Evolutionary conservation across 1,284 basidiomycete species (phyloP).

Genomic region (Ganoderma meredithae): DNA sequence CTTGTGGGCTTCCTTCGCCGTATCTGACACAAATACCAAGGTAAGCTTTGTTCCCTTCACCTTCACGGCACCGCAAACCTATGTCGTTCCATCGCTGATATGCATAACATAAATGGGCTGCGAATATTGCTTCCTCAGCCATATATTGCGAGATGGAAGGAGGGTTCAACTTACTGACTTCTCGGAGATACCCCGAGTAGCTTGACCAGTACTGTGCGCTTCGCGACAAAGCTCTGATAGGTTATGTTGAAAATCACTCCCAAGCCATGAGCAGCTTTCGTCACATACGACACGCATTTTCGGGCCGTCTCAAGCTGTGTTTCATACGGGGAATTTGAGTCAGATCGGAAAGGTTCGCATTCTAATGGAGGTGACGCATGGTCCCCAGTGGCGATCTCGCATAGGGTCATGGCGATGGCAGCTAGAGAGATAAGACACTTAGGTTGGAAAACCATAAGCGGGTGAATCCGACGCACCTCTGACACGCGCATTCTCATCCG

Average conservation of each 20-base stretch:
- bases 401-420: constrained; percentile 79
- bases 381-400: constrained; percentile 74
- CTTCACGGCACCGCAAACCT: constrained; percentile 46
- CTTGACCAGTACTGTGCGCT: constrained; percentile 85
- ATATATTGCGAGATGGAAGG: constrained; percentile 15
- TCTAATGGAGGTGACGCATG: constrained; percentile 72
- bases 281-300: constrained; percentile 39
- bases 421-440: constrained; percentile 47
- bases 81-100: constrained; percentile 77
- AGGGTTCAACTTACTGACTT: constrained; percentile 62
- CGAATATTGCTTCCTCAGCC: constrained; percentile 1
- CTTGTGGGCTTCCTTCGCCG: constrained; percentile 69
- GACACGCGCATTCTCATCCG: constrained; percentile 65
- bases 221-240: constrained; percentile 67
- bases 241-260: neutral
- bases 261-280: constrained; percentile 9
- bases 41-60: neutral
- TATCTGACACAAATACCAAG: constrained; percentile 50
- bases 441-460: neutral
- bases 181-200: constrained; percentile 81
- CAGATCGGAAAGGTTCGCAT: constrained; percentile 53
- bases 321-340: neutral
- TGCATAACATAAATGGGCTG: constrained; percentile 77
- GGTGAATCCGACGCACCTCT: constrained; percentile 43
- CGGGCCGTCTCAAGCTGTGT: constrained; percentile 20